Base-by-base conservation (phyloP, 2,329 filamentous ascomycete genomes). In the Fusarium sp. region DNA sequence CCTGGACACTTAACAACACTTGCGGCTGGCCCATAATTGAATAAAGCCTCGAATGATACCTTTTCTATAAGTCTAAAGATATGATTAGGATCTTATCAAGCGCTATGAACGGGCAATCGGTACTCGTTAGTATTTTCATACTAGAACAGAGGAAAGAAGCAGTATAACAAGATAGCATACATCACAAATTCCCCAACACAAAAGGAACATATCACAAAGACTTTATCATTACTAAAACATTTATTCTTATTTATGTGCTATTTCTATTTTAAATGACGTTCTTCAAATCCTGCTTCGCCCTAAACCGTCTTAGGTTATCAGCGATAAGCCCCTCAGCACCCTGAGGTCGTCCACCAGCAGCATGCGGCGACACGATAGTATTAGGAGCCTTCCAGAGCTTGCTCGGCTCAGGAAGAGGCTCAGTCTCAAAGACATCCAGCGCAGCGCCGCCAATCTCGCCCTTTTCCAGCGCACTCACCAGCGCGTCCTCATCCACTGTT, bases 281-380 rank as follows among this genome's bases (percentile, higher is more conserved):
- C 80, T 81, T 87, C 73, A 91, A 69, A 55, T 81, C 73, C 79
- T 90, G 87, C 1, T 83, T 83, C 1, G 88, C 87, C 65, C 88
- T 66, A 71, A 89, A 88, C 65, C 83, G 79, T 65, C 87, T 80
- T 76, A 91, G 67, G 68, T 91, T 91, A 58, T 87, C 82, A 39
- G 85, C 83, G 63, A 90, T 88, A 71, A 91, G 76, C 7, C 69
- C 81, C 79, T 89, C 87, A 0, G 84, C 80, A 6, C 83, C 87
- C 76, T 88, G 86, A 6, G 88, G 88, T 59, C 88, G 75, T 1
- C 87, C 87, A 4, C 87, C 87, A 0, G 86, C 87, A 1, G 86
- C 85, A 64, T 88, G 86, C 1, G 86, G 86, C 51, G 83, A 86
- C 23, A 88, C 75, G 28, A 88, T 75, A 32, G 80, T 67, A 66